Evolutionary conservation across 768 basidiomycete species (phyloP), one percentile per base, ranked within the genome.

Genomic region (Rhodocollybia butyracea): DNA sequence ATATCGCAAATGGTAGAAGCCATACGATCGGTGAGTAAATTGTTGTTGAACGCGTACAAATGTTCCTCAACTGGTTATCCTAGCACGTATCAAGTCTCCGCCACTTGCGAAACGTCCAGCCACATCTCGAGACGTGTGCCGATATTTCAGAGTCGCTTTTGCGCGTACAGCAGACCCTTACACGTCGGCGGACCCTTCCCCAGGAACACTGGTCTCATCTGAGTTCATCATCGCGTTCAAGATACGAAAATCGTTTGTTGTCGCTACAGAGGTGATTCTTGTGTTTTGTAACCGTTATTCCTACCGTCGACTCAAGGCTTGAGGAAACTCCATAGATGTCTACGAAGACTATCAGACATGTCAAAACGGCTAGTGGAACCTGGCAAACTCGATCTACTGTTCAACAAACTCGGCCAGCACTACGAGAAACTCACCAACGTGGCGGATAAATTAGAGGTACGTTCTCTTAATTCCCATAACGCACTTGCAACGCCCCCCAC

Each of bases 361-460:
- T 12, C 53, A 24, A 36, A 46, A 34, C 53, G 32, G 7, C 32
- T 34, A 26, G 26, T 54, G 3, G 42, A 54, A 26, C 31, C 43
- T 45, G 12, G 27, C 12, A 34, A 34, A 24, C 19, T 54, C 32
- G 53, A 46, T 27, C 10, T 34, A 2, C 21, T 54, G 12, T 19
- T 54, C n/a, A 34, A 46, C 3, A 54, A 54, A 21, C 34, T 54
- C 17, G 41, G 24, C n/a, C n/a, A 54, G 21, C 42, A 46, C 29
- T 22, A 54, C 29, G 42, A 43, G 3, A 54, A 54, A 36, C 22
- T 54, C 7, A 36, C 29, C 13, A 42, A 54, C 29, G 41, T 45
- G 7, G 53, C 42, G 3, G 53, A 54, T 42, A 45, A 54, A 39
- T 54, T 54, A 10, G 43, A 54, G 11, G 53, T 54, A 22, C 21